Conservation (phyloP, 768 basidiomycete species). For the Kwoniella sp. region DNA sequence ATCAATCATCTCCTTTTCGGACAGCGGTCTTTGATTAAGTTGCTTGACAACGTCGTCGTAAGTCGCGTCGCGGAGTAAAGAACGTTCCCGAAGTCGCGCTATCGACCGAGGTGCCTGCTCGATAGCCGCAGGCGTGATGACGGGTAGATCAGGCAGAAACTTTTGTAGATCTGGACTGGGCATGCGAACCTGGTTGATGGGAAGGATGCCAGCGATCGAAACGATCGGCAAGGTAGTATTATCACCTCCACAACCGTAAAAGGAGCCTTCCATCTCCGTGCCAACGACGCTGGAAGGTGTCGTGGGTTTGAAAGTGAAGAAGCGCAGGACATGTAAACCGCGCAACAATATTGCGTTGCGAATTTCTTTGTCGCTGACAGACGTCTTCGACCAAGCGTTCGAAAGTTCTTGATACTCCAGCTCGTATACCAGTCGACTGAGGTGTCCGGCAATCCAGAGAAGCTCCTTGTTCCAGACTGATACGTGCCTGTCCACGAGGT, state of each 20-base stretch:
- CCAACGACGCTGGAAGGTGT: conserved; percentile 82
- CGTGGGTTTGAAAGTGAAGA: conserved; percentile 83
- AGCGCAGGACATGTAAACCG: conserved; percentile 73
- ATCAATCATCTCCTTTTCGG: conserved; percentile 67
- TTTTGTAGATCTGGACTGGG: conserved; percentile 65
- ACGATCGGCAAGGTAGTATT: conserved; percentile 62
- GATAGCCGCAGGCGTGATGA: conserved; percentile 63
- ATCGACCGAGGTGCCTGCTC: conserved; percentile 62
- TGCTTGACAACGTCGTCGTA: conserved; percentile 80
- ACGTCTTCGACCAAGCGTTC: conserved; percentile 34
- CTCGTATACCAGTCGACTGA: conserved; percentile 79
- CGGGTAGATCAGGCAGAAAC: conserved; percentile 74
- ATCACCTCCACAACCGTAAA: conserved; percentile 64
- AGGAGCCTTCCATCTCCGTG: conserved; percentile 64
- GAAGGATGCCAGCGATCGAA: conserved; percentile 67
- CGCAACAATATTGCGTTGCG: conserved; percentile 57
- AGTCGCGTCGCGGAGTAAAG: conserved; percentile 67
- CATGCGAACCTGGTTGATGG: conserved; percentile 64
- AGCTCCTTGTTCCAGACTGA: conserved; percentile 70
- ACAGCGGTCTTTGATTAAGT: conserved; percentile 65
- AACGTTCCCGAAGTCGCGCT: conserved; percentile 59
- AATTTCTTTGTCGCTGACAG: conserved; percentile 33
- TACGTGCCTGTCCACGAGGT: conserved; percentile 78
- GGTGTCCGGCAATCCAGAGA: conserved; percentile 74
- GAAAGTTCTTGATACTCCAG: conserved; percentile 60